Evolutionary conservation across 257 asterid genomes (phyloP).

Genomic region (Apocynum venetum): DNA sequence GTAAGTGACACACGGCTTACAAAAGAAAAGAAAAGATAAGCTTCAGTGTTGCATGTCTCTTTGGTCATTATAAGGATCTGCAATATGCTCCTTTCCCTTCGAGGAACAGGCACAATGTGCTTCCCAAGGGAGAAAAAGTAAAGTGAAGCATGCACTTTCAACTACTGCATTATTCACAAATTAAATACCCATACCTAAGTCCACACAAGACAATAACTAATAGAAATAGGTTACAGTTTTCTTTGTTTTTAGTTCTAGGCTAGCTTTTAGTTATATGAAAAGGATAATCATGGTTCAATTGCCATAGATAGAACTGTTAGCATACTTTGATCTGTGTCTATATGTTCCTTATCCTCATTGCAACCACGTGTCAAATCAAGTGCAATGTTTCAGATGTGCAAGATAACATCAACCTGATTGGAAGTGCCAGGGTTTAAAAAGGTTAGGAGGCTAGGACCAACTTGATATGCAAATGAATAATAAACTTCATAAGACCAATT

Average conservation of each 20-base stretch:
- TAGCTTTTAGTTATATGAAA: neutral
- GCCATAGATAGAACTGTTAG: neutral
- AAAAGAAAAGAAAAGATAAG: too few relatives aligned
- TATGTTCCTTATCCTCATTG: neutral
- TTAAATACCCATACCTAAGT: neutral
- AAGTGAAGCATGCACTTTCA: neutral
- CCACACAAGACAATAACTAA: neutral
- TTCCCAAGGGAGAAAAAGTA: neutral
- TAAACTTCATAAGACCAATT: neutral
- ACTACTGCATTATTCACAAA: neutral
- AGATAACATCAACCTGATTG: too few relatives aligned
- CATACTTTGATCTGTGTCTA: neutral
- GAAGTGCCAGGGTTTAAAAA: too few relatives aligned
- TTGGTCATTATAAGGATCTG: neutral
- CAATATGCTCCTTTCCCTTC: neutral
- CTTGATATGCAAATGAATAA: too few relatives aligned
- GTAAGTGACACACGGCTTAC: too few relatives aligned
- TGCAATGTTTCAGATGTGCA: too few relatives aligned
- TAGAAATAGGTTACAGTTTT: neutral
- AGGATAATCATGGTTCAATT: neutral
- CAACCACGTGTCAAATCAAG: too few relatives aligned
- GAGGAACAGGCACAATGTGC: neutral
- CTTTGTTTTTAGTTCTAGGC: neutral
- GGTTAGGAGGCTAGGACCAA: too few relatives aligned
- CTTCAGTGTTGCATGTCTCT: neutral